Conservation (phyloP, 176 grass and related monocot genomes). For the Avena atlantica region DNA sequence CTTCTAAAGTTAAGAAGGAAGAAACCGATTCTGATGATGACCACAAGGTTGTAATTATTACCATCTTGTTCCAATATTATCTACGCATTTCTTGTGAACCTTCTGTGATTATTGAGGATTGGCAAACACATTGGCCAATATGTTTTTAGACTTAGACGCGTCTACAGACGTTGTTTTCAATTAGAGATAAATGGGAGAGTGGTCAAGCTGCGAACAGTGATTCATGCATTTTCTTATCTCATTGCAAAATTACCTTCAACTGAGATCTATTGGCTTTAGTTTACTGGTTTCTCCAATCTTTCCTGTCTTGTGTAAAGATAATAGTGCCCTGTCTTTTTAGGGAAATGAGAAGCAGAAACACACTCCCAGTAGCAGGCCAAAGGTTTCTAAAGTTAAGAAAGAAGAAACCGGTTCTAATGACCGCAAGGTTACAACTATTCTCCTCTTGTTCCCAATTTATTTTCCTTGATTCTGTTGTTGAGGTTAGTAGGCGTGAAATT, state of each 20-base stretch:
- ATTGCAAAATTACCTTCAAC: background rate
- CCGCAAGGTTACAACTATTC: conserved; percentile 13
- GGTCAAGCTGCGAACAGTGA: background rate
- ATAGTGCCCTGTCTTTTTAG: conserved; percentile 19
- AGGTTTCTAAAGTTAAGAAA: conserved; percentile 60
- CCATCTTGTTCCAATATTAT: background rate
- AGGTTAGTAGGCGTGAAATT: conserved; percentile 5
- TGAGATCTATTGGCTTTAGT: background rate
- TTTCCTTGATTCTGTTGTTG: background rate
- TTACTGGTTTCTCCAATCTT: background rate
- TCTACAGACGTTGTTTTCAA: background rate
- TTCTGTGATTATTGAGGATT: background rate
- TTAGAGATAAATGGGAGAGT: background rate
- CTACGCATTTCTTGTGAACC: background rate
- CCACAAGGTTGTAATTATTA: conserved; percentile 37
- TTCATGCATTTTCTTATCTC: background rate
- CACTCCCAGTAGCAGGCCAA: conserved; percentile 31
- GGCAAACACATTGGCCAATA: background rate
- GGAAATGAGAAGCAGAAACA: conserved; percentile 47
- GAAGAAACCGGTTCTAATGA: conserved; percentile 33
- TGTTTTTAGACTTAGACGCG: background rate
- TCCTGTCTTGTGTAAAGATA: conserved; percentile 5
- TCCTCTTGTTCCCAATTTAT: conserved; percentile 25
- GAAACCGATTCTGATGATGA: conserved; percentile 38
- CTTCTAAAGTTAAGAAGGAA: conserved; percentile 60